Evolutionary conservation across 257 asterid genomes (phyloP).

Genomic region (Solanum commersonii): DNA sequence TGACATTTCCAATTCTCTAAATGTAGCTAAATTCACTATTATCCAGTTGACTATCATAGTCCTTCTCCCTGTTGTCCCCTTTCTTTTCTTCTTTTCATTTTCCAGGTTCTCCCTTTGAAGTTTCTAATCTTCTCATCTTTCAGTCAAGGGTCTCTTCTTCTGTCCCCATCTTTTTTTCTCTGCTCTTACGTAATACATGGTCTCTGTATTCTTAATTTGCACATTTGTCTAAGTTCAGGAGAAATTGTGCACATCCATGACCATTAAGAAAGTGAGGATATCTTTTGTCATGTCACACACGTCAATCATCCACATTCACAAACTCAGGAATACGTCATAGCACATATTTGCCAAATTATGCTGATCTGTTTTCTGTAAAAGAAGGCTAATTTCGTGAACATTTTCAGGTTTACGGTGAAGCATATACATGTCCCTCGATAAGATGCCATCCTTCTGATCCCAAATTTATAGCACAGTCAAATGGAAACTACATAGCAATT

Average conservation of each 20-base stretch:
- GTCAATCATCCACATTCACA: not conserved
- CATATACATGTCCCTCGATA: slow-evolving; percentile 76
- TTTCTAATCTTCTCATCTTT: not conserved
- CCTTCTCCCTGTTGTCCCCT: not conserved
- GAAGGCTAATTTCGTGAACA: not conserved
- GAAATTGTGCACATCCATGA: not conserved
- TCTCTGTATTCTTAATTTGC: not conserved
- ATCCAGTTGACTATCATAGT: not conserved
- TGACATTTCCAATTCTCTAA: not conserved
- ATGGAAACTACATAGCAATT: slow-evolving; percentile 86
- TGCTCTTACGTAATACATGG: not conserved
- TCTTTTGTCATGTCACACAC: not conserved
- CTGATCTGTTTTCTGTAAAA: not conserved
- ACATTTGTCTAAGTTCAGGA: not conserved
- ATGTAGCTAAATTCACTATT: not conserved
- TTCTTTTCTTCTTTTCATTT: not conserved
- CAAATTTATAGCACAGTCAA: slow-evolving; percentile 79
- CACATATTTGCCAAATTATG: not conserved
- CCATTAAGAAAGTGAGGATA: not conserved
- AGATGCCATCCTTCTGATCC: slow-evolving; percentile 76
- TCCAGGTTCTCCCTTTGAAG: not conserved
- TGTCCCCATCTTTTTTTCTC: not conserved
- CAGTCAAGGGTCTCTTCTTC: not conserved
- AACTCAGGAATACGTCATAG: not conserved
- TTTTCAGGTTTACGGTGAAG: slow-evolving; percentile 74